Evolutionary conservation across 2,329 filamentous ascomycete species (phyloP).

Genomic region (Trichoderma cornu-damae): DNA sequence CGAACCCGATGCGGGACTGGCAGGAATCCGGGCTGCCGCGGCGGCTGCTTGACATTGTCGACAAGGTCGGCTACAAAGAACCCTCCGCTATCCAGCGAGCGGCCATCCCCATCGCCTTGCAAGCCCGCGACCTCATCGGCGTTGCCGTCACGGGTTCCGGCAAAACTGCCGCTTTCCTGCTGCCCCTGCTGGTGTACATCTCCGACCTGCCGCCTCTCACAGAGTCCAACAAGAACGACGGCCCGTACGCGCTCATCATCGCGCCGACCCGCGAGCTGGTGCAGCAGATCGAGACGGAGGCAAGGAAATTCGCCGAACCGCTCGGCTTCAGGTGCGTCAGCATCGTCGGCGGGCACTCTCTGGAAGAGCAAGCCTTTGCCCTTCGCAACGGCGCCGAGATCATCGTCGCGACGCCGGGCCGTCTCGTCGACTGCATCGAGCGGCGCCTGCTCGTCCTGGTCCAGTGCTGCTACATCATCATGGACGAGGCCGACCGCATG

Average conservation of each 20-base stretch:
- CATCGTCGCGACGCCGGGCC: slow-evolving; percentile 95
- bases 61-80: slow-evolving; percentile 82
- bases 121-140: slow-evolving; percentile 92
- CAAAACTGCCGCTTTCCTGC: slow-evolving; percentile 92
- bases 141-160: slow-evolving; percentile 97
- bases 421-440: slow-evolving; percentile 95
- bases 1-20: slow-evolving; percentile 96
- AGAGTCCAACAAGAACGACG: slow-evolving; percentile 84
- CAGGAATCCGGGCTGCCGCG: slow-evolving; percentile 74
- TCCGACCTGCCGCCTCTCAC: slow-evolving; percentile 79
- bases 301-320: slow-evolving; percentile 83
- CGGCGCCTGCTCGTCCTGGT: slow-evolving; percentile 81
- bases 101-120: slow-evolving; percentile 89
- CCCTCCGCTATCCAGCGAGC: slow-evolving; percentile 89
- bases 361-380: slow-evolving; percentile 89
- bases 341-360: slow-evolving; percentile 93
- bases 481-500: slow-evolving; percentile 99
- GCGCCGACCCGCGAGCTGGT: slow-evolving; percentile 95
- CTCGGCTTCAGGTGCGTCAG: slow-evolving; percentile 93
- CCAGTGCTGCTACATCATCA: slow-evolving; percentile 98
- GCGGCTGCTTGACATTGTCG: slow-evolving; percentile 73
- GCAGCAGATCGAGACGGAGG: slow-evolving; percentile 94
- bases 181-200: slow-evolving; percentile 92
- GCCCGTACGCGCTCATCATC: slow-evolving; percentile 93
- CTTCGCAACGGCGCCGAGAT: slow-evolving; percentile 92